Evolutionary conservation across 2,329 filamentous ascomycete species (phyloP).

Genomic region (Lachnellula hyalina): DNA sequence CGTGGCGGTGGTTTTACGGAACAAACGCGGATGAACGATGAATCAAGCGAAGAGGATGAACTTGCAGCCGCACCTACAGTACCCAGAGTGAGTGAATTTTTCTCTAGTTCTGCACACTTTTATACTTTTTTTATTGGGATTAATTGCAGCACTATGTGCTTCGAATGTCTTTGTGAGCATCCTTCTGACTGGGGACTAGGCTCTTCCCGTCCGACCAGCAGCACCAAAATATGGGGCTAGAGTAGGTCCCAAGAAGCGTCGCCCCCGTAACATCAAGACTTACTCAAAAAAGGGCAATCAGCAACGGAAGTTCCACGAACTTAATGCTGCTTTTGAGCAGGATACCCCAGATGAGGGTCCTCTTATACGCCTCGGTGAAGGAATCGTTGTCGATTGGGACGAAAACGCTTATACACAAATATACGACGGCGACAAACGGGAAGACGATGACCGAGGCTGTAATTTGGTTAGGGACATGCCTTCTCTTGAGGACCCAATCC

Average conservation of each 20-base stretch:
- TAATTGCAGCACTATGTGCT: too few relatives aligned
- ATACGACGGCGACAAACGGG: constrained; percentile 46
- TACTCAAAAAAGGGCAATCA: constrained; percentile 35
- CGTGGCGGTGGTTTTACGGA: constrained; percentile 9
- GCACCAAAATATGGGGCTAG: constrained; percentile 20
- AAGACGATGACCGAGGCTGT: constrained; percentile 51
- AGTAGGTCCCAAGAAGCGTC: constrained; percentile 30
- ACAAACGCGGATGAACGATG: constrained; percentile 54
- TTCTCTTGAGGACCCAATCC: constrained; percentile 53
- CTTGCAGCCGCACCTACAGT: constrained; percentile 4
- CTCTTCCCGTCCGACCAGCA: constrained; percentile 29
- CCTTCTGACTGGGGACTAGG: constrained; percentile 27
- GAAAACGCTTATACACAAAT: constrained; percentile 63
- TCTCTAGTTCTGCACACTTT: neutral
- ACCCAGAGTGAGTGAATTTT: constrained; percentile 20
- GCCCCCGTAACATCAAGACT: constrained; percentile 30
- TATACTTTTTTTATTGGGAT: too few relatives aligned
- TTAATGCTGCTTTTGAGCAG: constrained; percentile 14
- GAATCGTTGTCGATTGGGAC: constrained; percentile 82
- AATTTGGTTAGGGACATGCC: constrained; percentile 48
- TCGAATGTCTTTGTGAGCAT: neutral
- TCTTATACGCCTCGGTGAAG: constrained; percentile 75
- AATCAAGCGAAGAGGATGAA: constrained; percentile 50
- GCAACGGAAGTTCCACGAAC: constrained; percentile 13
- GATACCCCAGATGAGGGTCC: constrained; percentile 47